Evolutionary conservation across 2,329 filamentous ascomycete genomes (phyloP), one percentile per base, ranked within the genome.

Genomic region (Penicillium decumbens): DNA sequence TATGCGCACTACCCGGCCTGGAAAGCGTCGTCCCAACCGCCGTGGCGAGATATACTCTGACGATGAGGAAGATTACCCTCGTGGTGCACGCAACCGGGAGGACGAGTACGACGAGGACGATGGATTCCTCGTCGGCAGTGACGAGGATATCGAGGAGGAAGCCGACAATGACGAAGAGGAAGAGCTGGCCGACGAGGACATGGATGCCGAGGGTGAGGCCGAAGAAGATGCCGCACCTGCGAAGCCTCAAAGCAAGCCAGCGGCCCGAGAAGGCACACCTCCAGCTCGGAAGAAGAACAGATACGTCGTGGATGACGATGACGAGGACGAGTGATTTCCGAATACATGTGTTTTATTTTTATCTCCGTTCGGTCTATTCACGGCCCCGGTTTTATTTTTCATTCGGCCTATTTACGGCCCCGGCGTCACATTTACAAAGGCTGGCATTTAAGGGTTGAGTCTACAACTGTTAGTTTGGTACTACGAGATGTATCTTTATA

Each of bases 101-200:
- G 86, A 95, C 70, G 85, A 91, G 61, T 91, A 91, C 62, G 88
- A 92, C 65, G 85, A 87, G 62, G 85, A 88, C 41, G 88, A 91
- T 63, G 87, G 86, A 45, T 92, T 92, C 70, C 83, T 92, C 45
- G 75, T 75, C 23, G 69, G 68, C 13, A 75, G 73, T 41, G 75
- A 77, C 43, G 75, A 77, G 59, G 75, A 77, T 41, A 63, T 68
- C 1, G 75, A 77, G 51, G 61, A 75, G 28, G 72, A 68, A 13
- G 74, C 69, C 7, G 69, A 70, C 23, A 72, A 72, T 20, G 72
- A 71, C 4, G 74, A 75, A 10, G 71, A 73, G 41, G 69, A 72
- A 18, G 65, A 68, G 20, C 59, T 70, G 7, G 70, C 71, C 40
- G 73, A 74, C 43, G 73, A 73, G 2, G 71, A 74, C 25, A 66